These are phyloP conservation scores for Sisymbrium altissimum DNA, from an alignment of 345 rosid genomes.

Conservation along the genomic window DNA sequence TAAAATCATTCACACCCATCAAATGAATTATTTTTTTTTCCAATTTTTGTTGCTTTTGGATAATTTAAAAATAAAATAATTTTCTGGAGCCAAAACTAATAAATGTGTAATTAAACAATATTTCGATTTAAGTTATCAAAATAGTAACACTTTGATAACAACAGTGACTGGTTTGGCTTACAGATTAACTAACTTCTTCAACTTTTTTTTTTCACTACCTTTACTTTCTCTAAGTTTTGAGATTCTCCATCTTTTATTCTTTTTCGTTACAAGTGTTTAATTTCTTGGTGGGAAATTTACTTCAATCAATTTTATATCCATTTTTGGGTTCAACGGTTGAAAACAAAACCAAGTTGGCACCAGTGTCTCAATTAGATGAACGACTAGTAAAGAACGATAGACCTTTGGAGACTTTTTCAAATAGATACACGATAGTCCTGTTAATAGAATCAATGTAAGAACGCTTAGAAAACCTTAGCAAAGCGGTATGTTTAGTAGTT, in stretches of 20 bases:
- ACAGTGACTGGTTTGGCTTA: neutral
- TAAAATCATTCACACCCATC: slow-evolving; percentile 41
- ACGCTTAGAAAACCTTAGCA: neutral
- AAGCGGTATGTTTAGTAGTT: neutral
- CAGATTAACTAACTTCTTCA: neutral
- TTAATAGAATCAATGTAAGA: slow-evolving; percentile 1
- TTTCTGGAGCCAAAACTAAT: slow-evolving; percentile 1
- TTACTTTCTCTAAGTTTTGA: neutral
- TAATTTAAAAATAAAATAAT: neutral
- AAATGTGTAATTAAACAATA: neutral
- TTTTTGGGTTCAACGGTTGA: slow-evolving; percentile 12
- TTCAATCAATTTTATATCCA: slow-evolving; percentile 11
- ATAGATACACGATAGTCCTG: slow-evolving; percentile 8
- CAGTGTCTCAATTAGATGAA: slow-evolving; percentile 13
- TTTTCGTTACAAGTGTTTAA: neutral
- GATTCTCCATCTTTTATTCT: neutral
- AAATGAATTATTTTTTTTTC: slow-evolving; percentile 36
- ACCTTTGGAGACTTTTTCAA: neutral
- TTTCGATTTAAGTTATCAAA: neutral
- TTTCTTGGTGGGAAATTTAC: neutral
- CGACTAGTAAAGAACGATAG: neutral
- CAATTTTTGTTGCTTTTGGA: neutral
- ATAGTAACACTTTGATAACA: neutral
- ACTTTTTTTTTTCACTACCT: neutral
- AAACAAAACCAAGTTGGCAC: slow-evolving; percentile 6